Evolutionary conservation across 129 eudicot species (phyloP).

Genomic region (Flaveria bidentis): DNA sequence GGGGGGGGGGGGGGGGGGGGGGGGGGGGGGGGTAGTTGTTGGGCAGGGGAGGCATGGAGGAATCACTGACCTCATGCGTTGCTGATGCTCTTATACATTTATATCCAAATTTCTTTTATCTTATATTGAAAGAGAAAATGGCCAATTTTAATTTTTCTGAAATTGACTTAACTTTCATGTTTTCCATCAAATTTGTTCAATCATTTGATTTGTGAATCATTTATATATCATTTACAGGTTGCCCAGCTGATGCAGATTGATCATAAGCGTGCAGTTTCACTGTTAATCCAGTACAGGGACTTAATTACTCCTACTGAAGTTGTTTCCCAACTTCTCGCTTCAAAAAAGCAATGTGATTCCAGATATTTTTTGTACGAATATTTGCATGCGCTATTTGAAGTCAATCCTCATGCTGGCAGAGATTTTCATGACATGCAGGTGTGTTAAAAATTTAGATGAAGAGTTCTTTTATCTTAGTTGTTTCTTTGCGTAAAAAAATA

Average conservation of each 20-base stretch:
- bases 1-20: not conserved
- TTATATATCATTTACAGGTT: slow-evolving; percentile 58
- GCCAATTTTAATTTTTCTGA: not conserved
- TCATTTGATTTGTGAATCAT: slow-evolving; percentile 19
- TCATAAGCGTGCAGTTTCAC: slow-evolving; percentile 64
- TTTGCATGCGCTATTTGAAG: slow-evolving; percentile 75
- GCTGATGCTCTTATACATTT: not conserved
- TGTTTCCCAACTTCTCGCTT: slow-evolving; percentile 76
- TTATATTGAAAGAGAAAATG: slow-evolving; percentile 1
- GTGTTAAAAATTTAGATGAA: slow-evolving; percentile 15
- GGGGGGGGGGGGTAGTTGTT: not conserved
- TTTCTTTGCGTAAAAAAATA: not conserved
- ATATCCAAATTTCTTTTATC: not conserved
- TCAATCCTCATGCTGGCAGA: slow-evolving; percentile 83
- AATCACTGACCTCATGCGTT: not conserved
- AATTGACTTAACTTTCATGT: not conserved
- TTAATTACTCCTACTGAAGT: slow-evolving; percentile 83
- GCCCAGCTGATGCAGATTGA: slow-evolving; percentile 85
- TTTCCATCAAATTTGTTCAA: slow-evolving; percentile 8
- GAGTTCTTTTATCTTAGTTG: not conserved
- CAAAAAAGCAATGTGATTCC: slow-evolving; percentile 58
- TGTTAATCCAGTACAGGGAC: slow-evolving; percentile 72
- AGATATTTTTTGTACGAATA: slow-evolving; percentile 76
- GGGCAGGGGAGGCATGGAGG: not conserved
- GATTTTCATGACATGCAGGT: slow-evolving; percentile 99